A percentile compares a stretch with the other conserved stretches of the same genome.
Conservation (phyloP, 495 filamentous ascomycete genomes). For the Staphylotrichum tortipilum region DNA sequence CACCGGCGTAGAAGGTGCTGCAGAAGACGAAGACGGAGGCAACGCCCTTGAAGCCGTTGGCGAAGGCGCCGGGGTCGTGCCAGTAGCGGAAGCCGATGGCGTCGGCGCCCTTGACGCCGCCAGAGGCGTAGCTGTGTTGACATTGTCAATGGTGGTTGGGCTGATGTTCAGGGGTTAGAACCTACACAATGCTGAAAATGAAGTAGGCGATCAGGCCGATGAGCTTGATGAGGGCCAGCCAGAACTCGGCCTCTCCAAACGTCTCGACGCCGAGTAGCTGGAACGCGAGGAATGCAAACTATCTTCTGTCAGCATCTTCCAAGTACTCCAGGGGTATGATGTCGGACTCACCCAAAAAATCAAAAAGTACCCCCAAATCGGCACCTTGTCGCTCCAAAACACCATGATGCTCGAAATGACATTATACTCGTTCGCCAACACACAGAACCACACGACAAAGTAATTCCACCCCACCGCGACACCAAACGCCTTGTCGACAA, state of each 20-base stretch:
- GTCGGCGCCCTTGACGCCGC: slow-evolving; percentile 38
- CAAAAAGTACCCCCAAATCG: slow-evolving; percentile 50
- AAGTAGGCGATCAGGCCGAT: slow-evolving; percentile 60
- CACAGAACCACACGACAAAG: slow-evolving; percentile 56
- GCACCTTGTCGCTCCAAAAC: slow-evolving; percentile 49
- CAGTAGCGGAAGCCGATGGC: slow-evolving; percentile 57
- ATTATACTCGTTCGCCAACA: slow-evolving; percentile 50
- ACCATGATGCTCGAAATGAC: slow-evolving; percentile 51
- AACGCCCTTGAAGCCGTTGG: slow-evolving; percentile 54
- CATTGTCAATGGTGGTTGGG: neutral
- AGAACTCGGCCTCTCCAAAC: slow-evolving; percentile 59
- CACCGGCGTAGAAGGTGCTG: slow-evolving; percentile 66
- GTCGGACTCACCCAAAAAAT: slow-evolving; percentile 54
- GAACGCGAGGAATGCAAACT: slow-evolving; percentile 38
- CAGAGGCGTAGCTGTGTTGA: slow-evolving; percentile 35
- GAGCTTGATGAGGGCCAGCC: slow-evolving; percentile 57
- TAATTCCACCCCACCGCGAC: slow-evolving; percentile 84
- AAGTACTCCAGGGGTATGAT: too few relatives aligned
- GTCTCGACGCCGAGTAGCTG: slow-evolving; percentile 40
- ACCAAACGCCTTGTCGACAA: slow-evolving; percentile 68
- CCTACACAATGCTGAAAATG: slow-evolving; percentile 54
- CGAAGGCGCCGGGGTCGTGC: slow-evolving; percentile 60
- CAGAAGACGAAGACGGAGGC: slow-evolving; percentile 55
- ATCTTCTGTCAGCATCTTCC: slow-evolving; percentile 12
- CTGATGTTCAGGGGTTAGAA: neutral